Evolutionary conservation across 495 filamentous ascomycete species (phyloP).

Genomic region (Penicillium dipodomyicola): DNA sequence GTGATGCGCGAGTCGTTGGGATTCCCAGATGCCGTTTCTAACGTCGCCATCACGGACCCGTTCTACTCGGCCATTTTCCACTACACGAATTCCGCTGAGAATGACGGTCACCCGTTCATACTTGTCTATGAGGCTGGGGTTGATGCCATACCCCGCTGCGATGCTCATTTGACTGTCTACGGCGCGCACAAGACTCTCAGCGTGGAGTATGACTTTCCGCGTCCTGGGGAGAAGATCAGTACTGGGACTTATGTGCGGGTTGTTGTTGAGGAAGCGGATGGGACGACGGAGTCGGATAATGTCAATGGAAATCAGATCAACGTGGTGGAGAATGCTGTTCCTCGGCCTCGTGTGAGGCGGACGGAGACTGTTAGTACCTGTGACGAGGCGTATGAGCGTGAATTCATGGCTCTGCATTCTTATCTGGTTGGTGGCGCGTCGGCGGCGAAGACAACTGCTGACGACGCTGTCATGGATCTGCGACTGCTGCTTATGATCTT

Average conservation of each 20-base stretch:
- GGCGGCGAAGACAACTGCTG: conserved; percentile 47
- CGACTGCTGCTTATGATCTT: conserved; percentile 38
- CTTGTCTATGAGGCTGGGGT: conserved; percentile 57
- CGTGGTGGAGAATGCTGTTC: background rate
- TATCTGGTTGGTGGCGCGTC: conserved; percentile 39
- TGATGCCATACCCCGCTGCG: conserved; percentile 52
- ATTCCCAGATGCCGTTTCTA: conserved; percentile 42
- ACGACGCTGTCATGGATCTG: conserved; percentile 51
- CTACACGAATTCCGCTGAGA: conserved; percentile 25
- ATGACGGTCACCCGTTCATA: conserved; percentile 39
- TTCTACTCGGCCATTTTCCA: conserved; percentile 51
- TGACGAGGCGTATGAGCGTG: conserved; percentile 52
- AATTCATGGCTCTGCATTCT: conserved; percentile 49
- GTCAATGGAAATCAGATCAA: conserved; percentile 4
- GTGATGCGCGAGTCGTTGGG: conserved; percentile 57
- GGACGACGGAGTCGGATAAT: conserved; percentile 12
- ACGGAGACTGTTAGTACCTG: conserved; percentile 42
- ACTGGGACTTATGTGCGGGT: conserved; percentile 48
- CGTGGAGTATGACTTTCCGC: conserved; percentile 53
- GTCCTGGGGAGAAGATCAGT: conserved; percentile 24
- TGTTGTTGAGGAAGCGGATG: conserved; percentile 45
- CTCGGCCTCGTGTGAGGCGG: conserved; percentile 21
- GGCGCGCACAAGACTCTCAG: conserved; percentile 45
- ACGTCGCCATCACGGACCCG: conserved; percentile 42
- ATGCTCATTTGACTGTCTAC: conserved; percentile 56